Percentiles rank a stretch among this genome's conserved stretches.
Conservation (phyloP, 768 basidiomycete genomes). For the Naganishia antarctica region DNA sequence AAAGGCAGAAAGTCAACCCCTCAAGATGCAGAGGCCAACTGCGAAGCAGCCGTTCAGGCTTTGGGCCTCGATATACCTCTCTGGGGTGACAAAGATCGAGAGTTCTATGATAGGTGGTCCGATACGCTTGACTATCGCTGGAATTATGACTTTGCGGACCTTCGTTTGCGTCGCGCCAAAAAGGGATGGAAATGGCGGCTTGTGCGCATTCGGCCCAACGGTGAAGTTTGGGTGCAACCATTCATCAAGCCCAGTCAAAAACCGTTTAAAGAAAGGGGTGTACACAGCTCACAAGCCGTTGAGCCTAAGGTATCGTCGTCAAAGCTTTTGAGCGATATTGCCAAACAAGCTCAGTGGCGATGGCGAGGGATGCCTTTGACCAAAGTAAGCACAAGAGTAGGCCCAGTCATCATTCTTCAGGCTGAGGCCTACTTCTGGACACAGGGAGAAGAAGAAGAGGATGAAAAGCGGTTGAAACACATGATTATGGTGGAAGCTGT, state of each 20-base stretch:
- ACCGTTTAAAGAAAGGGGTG: conserved; percentile 22
- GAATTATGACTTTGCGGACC: conserved; percentile 22
- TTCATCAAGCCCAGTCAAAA: conserved; percentile 25
- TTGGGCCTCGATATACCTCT: conserved; percentile 15
- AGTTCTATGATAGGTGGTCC: conserved; percentile 23
- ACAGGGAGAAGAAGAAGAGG: conserved; percentile 21
- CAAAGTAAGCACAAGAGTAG: conserved; percentile 4
- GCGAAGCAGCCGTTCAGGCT: neutral
- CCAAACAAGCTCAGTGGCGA: conserved; percentile 11
- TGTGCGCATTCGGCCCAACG: conserved; percentile 24
- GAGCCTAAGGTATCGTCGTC: neutral
- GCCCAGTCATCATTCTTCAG: neutral
- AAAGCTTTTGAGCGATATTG: neutral
- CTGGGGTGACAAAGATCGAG: neutral
- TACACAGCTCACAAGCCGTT: neutral
- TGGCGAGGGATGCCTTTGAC: conserved; percentile 24
- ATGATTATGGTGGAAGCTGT: conserved; percentile 21
- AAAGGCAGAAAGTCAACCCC: conserved; percentile 10
- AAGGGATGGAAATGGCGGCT: conserved; percentile 29
- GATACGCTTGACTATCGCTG: conserved; percentile 22
- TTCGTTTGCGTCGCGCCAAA: conserved; percentile 21
- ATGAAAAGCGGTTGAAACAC: conserved; percentile 6
- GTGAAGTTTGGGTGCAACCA: conserved; percentile 16
- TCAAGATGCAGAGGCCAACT: conserved; percentile 27
- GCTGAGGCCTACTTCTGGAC: neutral